phyloP scores from a whole-genome alignment of 192 early-diverging fungal species.

The Gonapodya sp. region DNA sequence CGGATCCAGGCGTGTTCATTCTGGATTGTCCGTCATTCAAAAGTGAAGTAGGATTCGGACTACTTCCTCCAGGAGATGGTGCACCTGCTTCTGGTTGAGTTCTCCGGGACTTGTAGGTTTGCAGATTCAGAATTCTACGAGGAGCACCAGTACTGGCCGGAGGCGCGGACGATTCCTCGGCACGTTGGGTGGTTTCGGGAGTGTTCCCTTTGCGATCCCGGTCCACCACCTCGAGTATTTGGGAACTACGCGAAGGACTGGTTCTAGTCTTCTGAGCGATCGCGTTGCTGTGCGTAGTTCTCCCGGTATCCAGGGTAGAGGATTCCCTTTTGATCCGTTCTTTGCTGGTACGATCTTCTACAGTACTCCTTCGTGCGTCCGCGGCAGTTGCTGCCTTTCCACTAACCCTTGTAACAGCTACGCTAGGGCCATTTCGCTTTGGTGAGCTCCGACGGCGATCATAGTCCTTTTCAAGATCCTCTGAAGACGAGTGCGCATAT shows the following conservation, averaged over 20 bases:
- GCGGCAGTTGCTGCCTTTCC: neutral
- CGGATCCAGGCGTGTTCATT: neutral
- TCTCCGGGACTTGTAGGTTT: neutral
- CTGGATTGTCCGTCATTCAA: neutral
- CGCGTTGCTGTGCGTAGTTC: neutral
- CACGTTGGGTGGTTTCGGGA: neutral
- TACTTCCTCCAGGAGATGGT: neutral
- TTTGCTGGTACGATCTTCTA: too few relatives aligned
- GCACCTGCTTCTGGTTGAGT: neutral
- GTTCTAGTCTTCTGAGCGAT: neutral
- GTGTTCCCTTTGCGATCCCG: neutral
- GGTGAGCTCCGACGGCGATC: neutral
- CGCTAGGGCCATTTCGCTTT: neutral
- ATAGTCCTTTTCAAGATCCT: neutral
- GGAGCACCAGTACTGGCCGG: neutral
- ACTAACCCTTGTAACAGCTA: neutral
- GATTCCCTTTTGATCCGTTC: neutral
- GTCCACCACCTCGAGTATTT: neutral
- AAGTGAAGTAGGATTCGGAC: neutral
- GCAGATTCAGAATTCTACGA: neutral
- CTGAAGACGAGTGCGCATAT: neutral
- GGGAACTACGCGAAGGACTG: neutral
- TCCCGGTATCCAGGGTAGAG: neutral
- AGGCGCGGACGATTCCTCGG: neutral
- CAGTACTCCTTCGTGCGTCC: too few relatives aligned